Base-by-base conservation (phyloP, 2,329 filamentous ascomycete genomes). In the Pseudogymnoascus sp. region DNA sequence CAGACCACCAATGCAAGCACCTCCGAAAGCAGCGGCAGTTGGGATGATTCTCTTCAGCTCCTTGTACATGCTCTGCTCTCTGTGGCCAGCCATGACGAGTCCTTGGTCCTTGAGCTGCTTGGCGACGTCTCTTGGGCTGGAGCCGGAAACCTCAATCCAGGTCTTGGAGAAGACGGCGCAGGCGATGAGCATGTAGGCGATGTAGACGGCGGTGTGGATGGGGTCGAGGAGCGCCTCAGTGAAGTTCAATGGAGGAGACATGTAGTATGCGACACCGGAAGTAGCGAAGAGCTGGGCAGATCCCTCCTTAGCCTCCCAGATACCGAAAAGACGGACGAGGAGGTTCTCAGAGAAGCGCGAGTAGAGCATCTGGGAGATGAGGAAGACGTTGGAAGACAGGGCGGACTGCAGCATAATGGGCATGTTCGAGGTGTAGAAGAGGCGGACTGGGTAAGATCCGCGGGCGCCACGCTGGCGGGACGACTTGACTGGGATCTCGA, bases 391-490 rank as follows among this genome's bases (percentile, higher is more conserved):
- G 84, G 93, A 97, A 70, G 91, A 96, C 70, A 99, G 87, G 71
- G 95, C 95, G 59, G 93, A 97, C 83, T 99, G 96, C 77, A 99
- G 85, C 95, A 99, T 99, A 81, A 99, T 99, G 75, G 95, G 95
- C 96, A 99, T 99, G 89, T 99, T 99, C 78, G 93, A 97, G 76
- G 95, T 99, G 83, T 99, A 99, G 87, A 99, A 99, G 65, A 99
- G 90, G 75, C 96, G 93, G 78, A 99, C 87, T 73, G 95, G 95
- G 86, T 97, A 99, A 42, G 93, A 96, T 74, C 93, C 96, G 73
- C 95, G 93, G 77, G 96, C 95, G 79, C 95, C 95, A 84, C 95
- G 93, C 86, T 99, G 95, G 81, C 95, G 93, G 72, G 92, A 93
- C 66, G 93, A 97, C 88, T 99, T 99, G 85, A 99, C 95, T 67